phyloP scores from a whole-genome alignment of 139 green algal genomes.

The Chlorella sp. region DNA sequence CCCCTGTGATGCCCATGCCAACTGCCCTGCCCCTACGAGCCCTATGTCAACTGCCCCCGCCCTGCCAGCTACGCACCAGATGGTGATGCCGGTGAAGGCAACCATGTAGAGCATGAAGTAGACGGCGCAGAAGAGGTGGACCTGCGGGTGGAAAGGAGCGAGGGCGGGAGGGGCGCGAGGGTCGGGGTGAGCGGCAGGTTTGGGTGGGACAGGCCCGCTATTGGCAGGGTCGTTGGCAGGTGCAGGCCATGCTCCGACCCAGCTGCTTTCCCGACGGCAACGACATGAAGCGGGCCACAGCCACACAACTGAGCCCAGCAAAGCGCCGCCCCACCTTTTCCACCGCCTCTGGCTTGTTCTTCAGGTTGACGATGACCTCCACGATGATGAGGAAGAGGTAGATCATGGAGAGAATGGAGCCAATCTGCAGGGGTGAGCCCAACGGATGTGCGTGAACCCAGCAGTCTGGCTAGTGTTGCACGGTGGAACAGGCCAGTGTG shows the following conservation, averaged over 20 bases:
- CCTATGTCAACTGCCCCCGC: not conserved
- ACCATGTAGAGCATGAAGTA: constrained; percentile 59
- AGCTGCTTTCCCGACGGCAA: not conserved
- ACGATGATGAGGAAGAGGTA: constrained; percentile 55
- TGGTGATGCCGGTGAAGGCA: constrained; percentile 54
- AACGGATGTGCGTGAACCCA: too few relatives aligned
- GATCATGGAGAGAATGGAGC: constrained; percentile 38
- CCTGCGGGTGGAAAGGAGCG: not conserved
- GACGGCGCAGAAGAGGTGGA: constrained; percentile 53
- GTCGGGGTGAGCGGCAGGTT: not conserved
- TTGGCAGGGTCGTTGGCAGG: not conserved
- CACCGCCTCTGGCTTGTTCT: constrained; percentile 44
- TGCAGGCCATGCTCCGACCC: not conserved
- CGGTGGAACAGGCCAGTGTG: too few relatives aligned
- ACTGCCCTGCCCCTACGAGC: not conserved
- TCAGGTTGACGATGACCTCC: constrained; percentile 42
- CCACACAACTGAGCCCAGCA: too few relatives aligned
- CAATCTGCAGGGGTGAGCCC: constrained; percentile 17
- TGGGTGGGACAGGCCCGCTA: too few relatives aligned
- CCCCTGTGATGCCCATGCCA: not conserved
- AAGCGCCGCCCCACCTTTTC: constrained; percentile 27
- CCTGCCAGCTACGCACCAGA: constrained; percentile 27
- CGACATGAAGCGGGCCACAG: too few relatives aligned
- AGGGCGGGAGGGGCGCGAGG: too few relatives aligned
- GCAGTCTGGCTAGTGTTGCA: not conserved